Evolutionary conservation across 371 early-diverging fungal genomes (phyloP), one percentile per base, ranked within the genome.

Genomic region (Vairimorpha apis): DNA sequence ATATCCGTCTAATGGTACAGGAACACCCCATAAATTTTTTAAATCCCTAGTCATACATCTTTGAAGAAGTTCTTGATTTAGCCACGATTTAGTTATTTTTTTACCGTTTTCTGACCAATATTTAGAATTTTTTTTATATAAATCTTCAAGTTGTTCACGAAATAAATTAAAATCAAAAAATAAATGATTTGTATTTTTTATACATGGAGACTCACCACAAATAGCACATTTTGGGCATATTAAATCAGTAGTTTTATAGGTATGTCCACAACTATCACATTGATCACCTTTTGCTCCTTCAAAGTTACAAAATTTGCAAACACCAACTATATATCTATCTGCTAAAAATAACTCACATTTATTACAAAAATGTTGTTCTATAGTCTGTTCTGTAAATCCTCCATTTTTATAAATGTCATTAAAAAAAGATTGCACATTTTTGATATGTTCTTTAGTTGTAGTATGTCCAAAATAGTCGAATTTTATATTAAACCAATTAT

Each of bases 41-140:
- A 99, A 85, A 76, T 96, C 96, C 76, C 99, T 90, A 18, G 98
- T 97, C 78, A 99, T 98, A 85, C 97, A 95, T 66, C 99, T 89
- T 53, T 92, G 88, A 71, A 85, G 86, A 68, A 99, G 86, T 7
- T 96, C 98, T 84, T 94, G 93, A 83, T 89, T 88, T 76, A 96
- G 86, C 99, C 99, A 99, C 30, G 89, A 86, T 68, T 89, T 86
- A 3, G 97, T 93, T 74, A 99, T 95, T 41, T 86, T 82, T 59
- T 88, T 86, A 67, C 92, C 90, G 84, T 96, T 97, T 65, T 86
- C 33, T 14, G 93, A 88, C 98, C 98, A 99, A 65, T 85, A 85
- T 45, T 88, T 86, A 66, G 58, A 86, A 16, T 89, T 85, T 72
- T 86, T 82, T 51, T 87, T 83, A 58, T 90, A 86, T 85, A 90